phyloP scores from a whole-genome alignment of 805 yeast genomes.

The Teunomyces stri region DNA sequence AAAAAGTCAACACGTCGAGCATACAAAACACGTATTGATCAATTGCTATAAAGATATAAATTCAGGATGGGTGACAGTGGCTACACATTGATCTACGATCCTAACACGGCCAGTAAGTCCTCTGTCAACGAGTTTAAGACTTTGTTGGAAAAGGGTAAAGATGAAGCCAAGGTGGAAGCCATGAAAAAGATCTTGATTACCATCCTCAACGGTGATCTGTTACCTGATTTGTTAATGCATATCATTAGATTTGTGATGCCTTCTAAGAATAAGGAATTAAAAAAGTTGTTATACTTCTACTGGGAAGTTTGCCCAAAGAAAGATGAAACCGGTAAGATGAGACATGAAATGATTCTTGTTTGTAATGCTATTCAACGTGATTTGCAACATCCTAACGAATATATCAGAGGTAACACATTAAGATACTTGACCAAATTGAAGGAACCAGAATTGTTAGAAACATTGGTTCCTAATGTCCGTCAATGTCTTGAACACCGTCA shows the following conservation, averaged over 20 bases:
- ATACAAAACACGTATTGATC: constrained; percentile 3
- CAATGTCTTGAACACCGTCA: constrained; percentile 93
- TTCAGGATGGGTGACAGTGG: constrained; percentile 38
- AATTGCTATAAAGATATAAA: not conserved
- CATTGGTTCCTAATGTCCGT: constrained; percentile 89
- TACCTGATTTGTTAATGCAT: constrained; percentile 94
- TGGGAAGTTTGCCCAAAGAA: constrained; percentile 98
- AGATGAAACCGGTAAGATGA: constrained; percentile 83
- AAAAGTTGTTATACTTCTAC: constrained; percentile 88
- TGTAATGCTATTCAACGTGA: constrained; percentile 98
- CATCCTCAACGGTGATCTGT: constrained; percentile 88
- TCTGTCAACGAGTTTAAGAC: constrained; percentile 71
- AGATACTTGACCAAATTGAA: constrained; percentile 86
- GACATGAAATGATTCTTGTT: constrained; percentile 97
- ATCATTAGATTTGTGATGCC: constrained; percentile 98
- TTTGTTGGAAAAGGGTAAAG: constrained; percentile 83
- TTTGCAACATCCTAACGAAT: constrained; percentile 97
- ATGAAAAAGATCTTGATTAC: constrained; percentile 85
- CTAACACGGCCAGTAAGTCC: constrained; percentile 60
- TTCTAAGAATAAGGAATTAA: constrained; percentile 82
- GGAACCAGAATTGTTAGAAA: constrained; percentile 92
- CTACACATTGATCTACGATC: constrained; percentile 80
- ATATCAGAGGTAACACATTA: constrained; percentile 90
- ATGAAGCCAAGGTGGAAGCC: constrained; percentile 80
- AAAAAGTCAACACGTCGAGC: constrained; percentile 11